Percentiles rank a stretch among this genome's conserved stretches.
Evolutionary conservation across 2,329 filamentous ascomycete species (phyloP).

Genomic region (Phaeosphaeria sp.): DNA sequence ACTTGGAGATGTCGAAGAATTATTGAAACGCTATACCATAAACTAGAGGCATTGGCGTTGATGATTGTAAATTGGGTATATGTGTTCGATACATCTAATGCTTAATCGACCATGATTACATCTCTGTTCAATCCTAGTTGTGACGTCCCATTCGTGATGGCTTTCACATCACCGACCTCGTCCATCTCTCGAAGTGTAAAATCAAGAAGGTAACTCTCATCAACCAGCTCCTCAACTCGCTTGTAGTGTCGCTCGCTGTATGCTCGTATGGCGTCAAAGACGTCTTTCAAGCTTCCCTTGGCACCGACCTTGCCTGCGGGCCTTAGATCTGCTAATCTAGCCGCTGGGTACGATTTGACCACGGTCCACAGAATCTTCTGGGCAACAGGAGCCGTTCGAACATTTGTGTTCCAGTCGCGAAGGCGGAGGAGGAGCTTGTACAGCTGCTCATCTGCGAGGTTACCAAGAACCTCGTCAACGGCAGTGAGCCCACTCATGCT

Average conservation of each 20-base stretch:
- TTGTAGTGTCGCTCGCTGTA: slow-evolving; percentile 95
- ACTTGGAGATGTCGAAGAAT: background rate
- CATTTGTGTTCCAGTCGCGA: slow-evolving; percentile 98
- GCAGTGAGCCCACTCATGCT: slow-evolving; percentile 68
- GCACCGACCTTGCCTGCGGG: slow-evolving; percentile 40
- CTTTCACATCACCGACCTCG: slow-evolving; percentile 55
- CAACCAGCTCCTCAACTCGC: slow-evolving; percentile 84
- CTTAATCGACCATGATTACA: slow-evolving; percentile 41
- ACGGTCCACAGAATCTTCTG: slow-evolving; percentile 84
- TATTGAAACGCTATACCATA: background rate
- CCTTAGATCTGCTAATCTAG: slow-evolving; percentile 73
- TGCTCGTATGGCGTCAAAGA: slow-evolving; percentile 83
- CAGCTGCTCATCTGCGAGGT: slow-evolving; percentile 82
- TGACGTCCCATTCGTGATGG: slow-evolving; percentile 33
- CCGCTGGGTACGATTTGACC: slow-evolving; percentile 80
- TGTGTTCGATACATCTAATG: background rate
- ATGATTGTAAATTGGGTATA: slow-evolving; percentile 16
- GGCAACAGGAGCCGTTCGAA: slow-evolving; percentile 80
- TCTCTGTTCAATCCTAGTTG: slow-evolving; percentile 30
- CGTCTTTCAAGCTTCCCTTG: slow-evolving; percentile 69
- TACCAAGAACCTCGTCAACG: slow-evolving; percentile 84
- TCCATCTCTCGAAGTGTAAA: slow-evolving; percentile 96
- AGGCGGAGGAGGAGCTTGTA: slow-evolving; percentile 81
- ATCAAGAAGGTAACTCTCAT: slow-evolving; percentile 93
- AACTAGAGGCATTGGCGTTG: background rate